Percentiles rank a stretch among this genome's conserved stretches.
Conservation (phyloP, 2,329 filamentous ascomycete species). For the Fusarium mexicanum region DNA sequence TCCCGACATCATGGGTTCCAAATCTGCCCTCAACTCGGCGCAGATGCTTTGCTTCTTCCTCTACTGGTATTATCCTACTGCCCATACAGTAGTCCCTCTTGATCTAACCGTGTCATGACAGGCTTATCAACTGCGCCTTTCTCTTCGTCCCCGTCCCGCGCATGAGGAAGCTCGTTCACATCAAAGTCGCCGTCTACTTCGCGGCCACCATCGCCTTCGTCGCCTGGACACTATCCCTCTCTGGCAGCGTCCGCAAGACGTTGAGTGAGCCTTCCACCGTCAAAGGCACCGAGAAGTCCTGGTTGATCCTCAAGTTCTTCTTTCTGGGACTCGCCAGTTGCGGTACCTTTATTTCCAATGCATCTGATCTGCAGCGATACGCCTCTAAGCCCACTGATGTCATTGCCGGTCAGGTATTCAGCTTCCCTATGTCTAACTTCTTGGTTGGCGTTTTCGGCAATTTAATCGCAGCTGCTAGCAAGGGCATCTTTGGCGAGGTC, state of each 20-base stretch:
- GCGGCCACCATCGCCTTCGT: slow-evolving; percentile 12
- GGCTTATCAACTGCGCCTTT: slow-evolving; percentile 11
- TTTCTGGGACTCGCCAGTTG: slow-evolving; percentile 3
- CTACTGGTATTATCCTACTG: not conserved
- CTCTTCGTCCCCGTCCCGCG: not conserved
- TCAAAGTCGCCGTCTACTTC: slow-evolving; percentile 7
- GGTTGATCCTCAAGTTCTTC: slow-evolving; percentile 19
- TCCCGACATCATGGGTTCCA: slow-evolving; percentile 9
- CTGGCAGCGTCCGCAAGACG: not conserved
- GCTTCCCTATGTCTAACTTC: slow-evolving; percentile 5
- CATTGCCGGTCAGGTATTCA: not conserved
- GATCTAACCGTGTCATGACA: accelerated
- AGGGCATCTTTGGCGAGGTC: slow-evolving; percentile 9
- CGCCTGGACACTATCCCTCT: not conserved
- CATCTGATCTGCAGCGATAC: slow-evolving; percentile 2
- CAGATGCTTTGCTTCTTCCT: slow-evolving; percentile 20
- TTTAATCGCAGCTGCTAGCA: slow-evolving; percentile 7
- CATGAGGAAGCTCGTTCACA: slow-evolving; percentile 6
- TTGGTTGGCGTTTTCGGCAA: slow-evolving; percentile 6
- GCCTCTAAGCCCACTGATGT: not conserved
- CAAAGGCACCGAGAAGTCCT: not conserved
- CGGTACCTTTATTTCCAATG: not conserved
- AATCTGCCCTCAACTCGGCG: slow-evolving; percentile 10
- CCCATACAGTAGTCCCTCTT: accelerated
- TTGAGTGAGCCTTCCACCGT: not conserved